Evolutionary conservation across 2,329 filamentous ascomycete species (phyloP).

Genomic region (Camptophora hylomeconis): DNA sequence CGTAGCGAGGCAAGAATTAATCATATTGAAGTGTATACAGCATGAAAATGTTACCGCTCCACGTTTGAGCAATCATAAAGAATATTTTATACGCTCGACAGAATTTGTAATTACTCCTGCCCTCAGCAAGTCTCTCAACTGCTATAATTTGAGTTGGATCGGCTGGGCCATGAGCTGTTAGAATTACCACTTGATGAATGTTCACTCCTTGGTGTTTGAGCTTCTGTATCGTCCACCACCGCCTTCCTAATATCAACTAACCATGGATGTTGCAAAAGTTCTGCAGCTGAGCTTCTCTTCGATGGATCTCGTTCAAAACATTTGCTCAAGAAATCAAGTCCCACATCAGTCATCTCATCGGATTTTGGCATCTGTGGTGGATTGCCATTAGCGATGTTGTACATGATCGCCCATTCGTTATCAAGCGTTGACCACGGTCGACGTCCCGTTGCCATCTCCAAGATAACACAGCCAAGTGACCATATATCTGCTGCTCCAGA

Average conservation of each 20-base stretch:
- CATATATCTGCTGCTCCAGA: conserved; percentile 79
- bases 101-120: too few species aligned
- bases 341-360: conserved; percentile 72
- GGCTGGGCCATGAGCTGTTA: too few species aligned
- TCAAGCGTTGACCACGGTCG: conserved; percentile 91
- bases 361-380: conserved; percentile 68
- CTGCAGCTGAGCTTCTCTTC: conserved; percentile 67
- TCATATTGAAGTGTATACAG: too few species aligned
- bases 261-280: conserved; percentile 92
- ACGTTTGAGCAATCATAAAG: too few species aligned
- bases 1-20: too few species aligned
- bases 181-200: conserved; percentile 3
- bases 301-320: conserved; percentile 80
- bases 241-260: conserved; percentile 40
- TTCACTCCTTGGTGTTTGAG: conserved; percentile 9
- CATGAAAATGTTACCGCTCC: too few species aligned
- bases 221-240: conserved; percentile 26
- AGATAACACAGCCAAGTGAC: conserved; percentile 90
- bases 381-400: conserved; percentile 96
- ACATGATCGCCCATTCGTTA: conserved; percentile 99
- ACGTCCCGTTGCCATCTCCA: conserved; percentile 93
- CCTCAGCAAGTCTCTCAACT: too few species aligned
- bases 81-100: too few species aligned
- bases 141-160: too few species aligned
- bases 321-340: conserved; percentile 74